Base-by-base conservation (phyloP, 2,329 filamentous ascomycete species). In the Chaetothyriales sp. region DNA sequence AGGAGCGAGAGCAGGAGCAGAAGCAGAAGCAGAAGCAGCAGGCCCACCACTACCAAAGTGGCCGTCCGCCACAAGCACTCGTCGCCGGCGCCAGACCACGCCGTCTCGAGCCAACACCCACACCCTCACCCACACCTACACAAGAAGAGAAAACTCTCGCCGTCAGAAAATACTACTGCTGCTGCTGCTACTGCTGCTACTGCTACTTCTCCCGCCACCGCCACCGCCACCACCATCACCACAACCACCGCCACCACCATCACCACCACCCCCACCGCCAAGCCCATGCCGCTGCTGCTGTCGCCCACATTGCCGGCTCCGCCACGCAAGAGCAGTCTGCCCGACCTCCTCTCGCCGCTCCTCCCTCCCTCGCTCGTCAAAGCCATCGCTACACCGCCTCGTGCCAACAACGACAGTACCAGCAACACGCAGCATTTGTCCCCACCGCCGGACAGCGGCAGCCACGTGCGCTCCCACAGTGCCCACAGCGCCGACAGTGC, bases 221-320 rank as follows among this genome's bases (percentile, higher is more conserved):
- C n/a, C n/a, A n/a, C n/a, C n/a, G n/a, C n/a, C n/a, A n/a, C n/a
- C n/a, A n/a, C n/a, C n/a, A n/a, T n/a, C n/a, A n/a, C n/a, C n/a
- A n/a, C n/a, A n/a, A n/a, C n/a, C n/a, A n/a, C n/a, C n/a, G n/a
- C n/a, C n/a, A n/a, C n/a, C n/a, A n/a, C n/a, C n/a, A n/a, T n/a
- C n/a, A n/a, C n/a, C n/a, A n/a, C n/a, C n/a, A n/a, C n/a, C n/a
- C n/a, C n/a, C n/a, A n/a, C 33, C 10, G 15, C 33, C 33, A 40
- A 46, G 18, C 10, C 44, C n/a, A 13, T 59, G 54, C 57, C 57
- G 19, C 47, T 47, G 20, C 46, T 59, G 29, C 50, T 59, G 18
- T 59, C 57, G 18, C 57, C 59, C 5, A 57, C 58, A 18, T 53
- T 61, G 18, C 58, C 58, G 4, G 59, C 59, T 15, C 56, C 58